Conservation (phyloP, 148 eudicot species). For the Cornus controversa region DNA sequence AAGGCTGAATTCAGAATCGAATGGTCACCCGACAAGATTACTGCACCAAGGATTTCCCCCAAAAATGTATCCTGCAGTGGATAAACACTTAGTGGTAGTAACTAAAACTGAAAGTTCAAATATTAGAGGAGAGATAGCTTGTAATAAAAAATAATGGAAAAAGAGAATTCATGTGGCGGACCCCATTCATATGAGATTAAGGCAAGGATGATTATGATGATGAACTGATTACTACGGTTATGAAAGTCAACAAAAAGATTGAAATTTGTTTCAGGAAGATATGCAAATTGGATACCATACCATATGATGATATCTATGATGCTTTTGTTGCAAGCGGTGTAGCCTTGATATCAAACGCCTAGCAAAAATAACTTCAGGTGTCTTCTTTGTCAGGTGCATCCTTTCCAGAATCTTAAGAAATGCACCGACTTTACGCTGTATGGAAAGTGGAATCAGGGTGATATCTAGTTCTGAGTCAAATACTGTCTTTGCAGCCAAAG, state of each 20-base stretch:
- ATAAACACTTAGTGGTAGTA: background rate
- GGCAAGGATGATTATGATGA: too few relatives aligned
- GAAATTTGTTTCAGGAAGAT: background rate
- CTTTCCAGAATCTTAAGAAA: constrained; percentile 30
- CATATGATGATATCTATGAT: constrained; percentile 68
- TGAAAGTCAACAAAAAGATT: background rate
- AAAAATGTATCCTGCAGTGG: constrained; percentile 60
- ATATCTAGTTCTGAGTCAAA: constrained; percentile 50
- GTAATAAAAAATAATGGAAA: too few relatives aligned
- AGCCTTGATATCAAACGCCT: constrained; percentile 46
- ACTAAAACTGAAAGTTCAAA: too few relatives aligned
- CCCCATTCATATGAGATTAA: too few relatives aligned
- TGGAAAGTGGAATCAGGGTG: constrained; percentile 60
- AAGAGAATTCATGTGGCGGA: too few relatives aligned
- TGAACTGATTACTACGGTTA: background rate
- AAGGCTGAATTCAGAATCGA: constrained; percentile 27
- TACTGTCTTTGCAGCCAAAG: constrained; percentile 72
- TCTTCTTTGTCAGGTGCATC: constrained; percentile 34
- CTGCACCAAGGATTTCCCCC: constrained; percentile 88
- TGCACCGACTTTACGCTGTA: constrained; percentile 45
- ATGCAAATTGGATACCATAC: constrained; percentile 33
- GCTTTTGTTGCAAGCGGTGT: constrained; percentile 37
- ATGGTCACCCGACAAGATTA: constrained; percentile 43
- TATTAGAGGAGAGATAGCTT: too few relatives aligned
- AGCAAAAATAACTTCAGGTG: constrained; percentile 60